Percentiles rank a stretch among this genome's conserved stretches.
phyloP scores from a whole-genome alignment of 805 yeast species.

The Saccharomyces eubayanus region DNA sequence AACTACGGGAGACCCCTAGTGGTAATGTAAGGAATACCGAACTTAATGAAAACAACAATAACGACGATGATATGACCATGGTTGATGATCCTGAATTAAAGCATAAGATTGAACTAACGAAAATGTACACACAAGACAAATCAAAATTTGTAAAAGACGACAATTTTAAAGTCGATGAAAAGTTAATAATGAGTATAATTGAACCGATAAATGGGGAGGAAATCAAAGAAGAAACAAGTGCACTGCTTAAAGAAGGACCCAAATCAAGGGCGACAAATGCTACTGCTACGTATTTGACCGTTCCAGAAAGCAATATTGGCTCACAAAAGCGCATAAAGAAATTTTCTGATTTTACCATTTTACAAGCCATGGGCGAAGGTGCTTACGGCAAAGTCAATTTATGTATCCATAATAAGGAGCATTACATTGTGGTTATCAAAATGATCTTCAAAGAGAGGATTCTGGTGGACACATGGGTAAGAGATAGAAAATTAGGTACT shows the following conservation, averaged over 20 bases:
- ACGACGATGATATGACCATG: background rate
- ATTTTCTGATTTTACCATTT: slow-evolving; percentile 55
- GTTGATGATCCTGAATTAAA: slow-evolving; percentile 8
- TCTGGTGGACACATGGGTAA: slow-evolving; percentile 92
- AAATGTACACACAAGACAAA: slow-evolving; percentile 18
- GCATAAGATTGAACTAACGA: slow-evolving; percentile 17
- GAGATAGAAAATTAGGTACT: slow-evolving; percentile 82
- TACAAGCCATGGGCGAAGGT: slow-evolving; percentile 85
- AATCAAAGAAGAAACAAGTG: background rate
- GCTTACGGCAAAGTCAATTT: slow-evolving; percentile 90
- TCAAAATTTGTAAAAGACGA: slow-evolving; percentile 20
- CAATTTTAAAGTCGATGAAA: slow-evolving; percentile 22
- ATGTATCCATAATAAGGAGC: slow-evolving; percentile 55
- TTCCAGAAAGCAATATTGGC: slow-evolving; percentile 40
- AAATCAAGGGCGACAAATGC: background rate
- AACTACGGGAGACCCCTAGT: background rate
- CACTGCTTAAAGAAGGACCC: background rate
- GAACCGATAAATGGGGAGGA: background rate
- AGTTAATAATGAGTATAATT: slow-evolving; percentile 15
- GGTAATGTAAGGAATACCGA: background rate
- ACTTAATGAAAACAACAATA: background rate
- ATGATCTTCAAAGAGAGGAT: slow-evolving; percentile 86
- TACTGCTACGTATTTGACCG: background rate
- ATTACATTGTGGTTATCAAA: slow-evolving; percentile 68
- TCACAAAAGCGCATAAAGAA: slow-evolving; percentile 58